phyloP scores from a whole-genome alignment of 176 grass and related monocot genomes.

The Olyra latifolia region DNA sequence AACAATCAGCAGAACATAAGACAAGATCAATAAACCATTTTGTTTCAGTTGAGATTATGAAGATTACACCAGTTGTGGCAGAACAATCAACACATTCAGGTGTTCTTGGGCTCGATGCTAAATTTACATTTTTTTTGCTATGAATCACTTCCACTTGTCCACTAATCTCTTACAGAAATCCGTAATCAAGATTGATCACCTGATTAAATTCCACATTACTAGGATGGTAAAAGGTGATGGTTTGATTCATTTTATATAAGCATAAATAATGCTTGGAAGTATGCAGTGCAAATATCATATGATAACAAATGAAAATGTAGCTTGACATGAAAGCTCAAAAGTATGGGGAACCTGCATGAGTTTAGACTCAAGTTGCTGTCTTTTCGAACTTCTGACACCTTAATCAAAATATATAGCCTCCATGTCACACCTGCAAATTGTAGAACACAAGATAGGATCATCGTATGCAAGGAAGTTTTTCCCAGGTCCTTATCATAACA shows the following conservation, averaged over 20 bases:
- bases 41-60: not conserved
- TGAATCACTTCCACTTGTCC: not conserved
- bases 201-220: not conserved
- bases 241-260: not conserved
- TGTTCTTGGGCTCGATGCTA: not conserved
- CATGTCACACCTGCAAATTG: slow-evolving; percentile 73
- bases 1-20: slow-evolving; percentile 4
- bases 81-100: not conserved
- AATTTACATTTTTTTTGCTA: not conserved
- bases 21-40: not conserved
- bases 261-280: not conserved
- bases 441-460: slow-evolving; percentile 23
- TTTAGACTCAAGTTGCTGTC: slow-evolving; percentile 84
- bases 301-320: not conserved
- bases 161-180: slow-evolving; percentile 17
- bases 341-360: slow-evolving; percentile 64
- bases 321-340: slow-evolving; percentile 3
- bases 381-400: slow-evolving; percentile 90
- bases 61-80: not conserved
- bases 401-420: slow-evolving; percentile 98
- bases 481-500: not conserved
- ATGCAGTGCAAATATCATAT: not conserved
- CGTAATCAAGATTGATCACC: not conserved
- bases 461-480: not conserved
- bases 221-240: not conserved